Percentiles rank a stretch among this genome's conserved stretches.
Evolutionary conservation across 2,329 filamentous ascomycete genomes (phyloP).

Genomic region (Proliferodiscus dingleyae): DNA sequence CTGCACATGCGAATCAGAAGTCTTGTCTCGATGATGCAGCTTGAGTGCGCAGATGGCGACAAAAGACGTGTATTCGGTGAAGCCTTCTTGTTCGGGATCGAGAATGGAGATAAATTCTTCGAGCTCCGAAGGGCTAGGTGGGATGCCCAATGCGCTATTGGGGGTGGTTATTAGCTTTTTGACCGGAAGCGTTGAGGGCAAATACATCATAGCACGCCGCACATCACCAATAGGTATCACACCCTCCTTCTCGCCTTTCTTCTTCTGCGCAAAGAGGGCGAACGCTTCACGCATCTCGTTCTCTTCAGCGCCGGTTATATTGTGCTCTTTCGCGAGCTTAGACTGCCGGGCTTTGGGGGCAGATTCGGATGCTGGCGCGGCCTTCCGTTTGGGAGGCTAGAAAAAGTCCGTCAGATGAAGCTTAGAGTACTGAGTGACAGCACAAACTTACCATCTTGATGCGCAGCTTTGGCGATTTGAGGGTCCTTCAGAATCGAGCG

Average conservation of each 20-base stretch:
- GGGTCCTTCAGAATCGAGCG: too few relatives aligned
- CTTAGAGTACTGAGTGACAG: not conserved
- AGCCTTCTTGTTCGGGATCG: constrained; percentile 76
- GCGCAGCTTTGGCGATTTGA: not conserved
- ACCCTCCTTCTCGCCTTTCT: constrained; percentile 66
- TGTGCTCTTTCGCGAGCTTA: constrained; percentile 88
- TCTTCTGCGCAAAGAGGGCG: constrained; percentile 69
- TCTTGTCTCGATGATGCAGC: constrained; percentile 57
- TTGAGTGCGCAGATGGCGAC: constrained; percentile 85
- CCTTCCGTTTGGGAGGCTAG: constrained; percentile 30
- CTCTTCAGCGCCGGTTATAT: constrained; percentile 79
- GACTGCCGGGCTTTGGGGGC: constrained; percentile 58
- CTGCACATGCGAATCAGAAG: constrained; percentile 45
- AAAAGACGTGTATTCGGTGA: constrained; percentile 75
- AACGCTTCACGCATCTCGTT: constrained; percentile 89
- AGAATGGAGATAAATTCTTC: constrained; percentile 73
- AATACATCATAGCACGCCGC: constrained; percentile 66
- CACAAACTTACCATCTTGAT: constrained; percentile 11
- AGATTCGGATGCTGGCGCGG: constrained; percentile 17
- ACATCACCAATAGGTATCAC: constrained; percentile 41
- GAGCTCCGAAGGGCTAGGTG: constrained; percentile 62
- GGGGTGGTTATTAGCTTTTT: not conserved
- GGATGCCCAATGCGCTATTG: constrained; percentile 75
- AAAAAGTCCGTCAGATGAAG: not conserved
- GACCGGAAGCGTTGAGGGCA: constrained; percentile 5